Percentiles rank a stretch among this genome's conserved stretches.
These are phyloP conservation scores for Flaveria robusta DNA, from an alignment of 129 eudicot genomes.

Conservation along the genomic window DNA sequence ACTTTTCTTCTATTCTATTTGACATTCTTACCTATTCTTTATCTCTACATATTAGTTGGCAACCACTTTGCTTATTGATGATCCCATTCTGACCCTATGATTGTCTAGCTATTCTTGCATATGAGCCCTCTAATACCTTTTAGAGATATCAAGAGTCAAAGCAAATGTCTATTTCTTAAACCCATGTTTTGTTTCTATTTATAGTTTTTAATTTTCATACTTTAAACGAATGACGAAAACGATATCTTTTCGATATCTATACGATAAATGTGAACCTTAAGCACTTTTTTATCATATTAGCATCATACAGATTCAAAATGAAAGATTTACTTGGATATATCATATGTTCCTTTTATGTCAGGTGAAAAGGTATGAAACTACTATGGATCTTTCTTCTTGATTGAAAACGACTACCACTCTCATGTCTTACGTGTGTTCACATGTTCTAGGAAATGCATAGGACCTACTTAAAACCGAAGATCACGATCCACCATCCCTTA, in stretches of 20 bases:
- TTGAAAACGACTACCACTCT: slow-evolving; percentile 4
- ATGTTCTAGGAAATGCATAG: neutral
- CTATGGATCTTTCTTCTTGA: neutral
- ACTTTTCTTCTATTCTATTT: slow-evolving; percentile 23
- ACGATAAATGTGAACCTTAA: neutral
- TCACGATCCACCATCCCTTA: slow-evolving; percentile 3
- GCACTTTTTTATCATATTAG: neutral
- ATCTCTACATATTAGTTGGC: slow-evolving; percentile 35
- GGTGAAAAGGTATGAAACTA: neutral
- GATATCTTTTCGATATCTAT: too few relatives aligned
- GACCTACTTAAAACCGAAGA: neutral
- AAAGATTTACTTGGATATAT: too few relatives aligned
- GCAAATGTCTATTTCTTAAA: slow-evolving; percentile 20
- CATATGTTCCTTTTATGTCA: neutral
- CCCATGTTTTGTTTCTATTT: neutral
- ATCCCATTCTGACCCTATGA: slow-evolving; percentile 33
- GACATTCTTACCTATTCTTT: slow-evolving; percentile 21
- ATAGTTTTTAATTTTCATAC: neutral
- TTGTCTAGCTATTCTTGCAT: slow-evolving; percentile 28
- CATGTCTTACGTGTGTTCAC: neutral
- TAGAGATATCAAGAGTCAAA: slow-evolving; percentile 35
- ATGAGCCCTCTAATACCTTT: slow-evolving; percentile 34
- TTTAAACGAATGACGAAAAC: neutral
- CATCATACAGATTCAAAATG: neutral
- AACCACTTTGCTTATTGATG: slow-evolving; percentile 39